Conservation (phyloP, 768 basidiomycete species). For the Lactifluus hygrophoroides region DNA sequence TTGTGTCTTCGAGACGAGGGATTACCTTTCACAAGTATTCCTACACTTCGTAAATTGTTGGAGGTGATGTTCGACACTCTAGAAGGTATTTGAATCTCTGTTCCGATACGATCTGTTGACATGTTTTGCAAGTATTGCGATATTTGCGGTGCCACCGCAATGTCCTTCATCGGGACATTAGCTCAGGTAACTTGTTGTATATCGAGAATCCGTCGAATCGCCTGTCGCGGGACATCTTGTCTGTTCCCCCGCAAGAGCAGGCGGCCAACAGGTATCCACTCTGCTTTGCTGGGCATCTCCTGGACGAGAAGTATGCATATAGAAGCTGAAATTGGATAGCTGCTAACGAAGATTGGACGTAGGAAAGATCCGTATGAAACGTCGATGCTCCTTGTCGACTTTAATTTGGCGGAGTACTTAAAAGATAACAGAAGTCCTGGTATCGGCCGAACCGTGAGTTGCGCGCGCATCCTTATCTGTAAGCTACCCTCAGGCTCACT, state of each 20-base stretch:
- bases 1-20: not conserved
- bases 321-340: slow-evolving; percentile 1
- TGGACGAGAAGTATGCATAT: not conserved
- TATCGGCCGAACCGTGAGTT: not conserved
- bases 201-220: not conserved
- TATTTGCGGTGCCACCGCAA: not conserved
- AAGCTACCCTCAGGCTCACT: not conserved
- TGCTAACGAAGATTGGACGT: not conserved
- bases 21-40: not conserved
- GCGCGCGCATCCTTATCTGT: not conserved
- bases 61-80: not conserved
- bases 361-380: not conserved
- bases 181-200: not conserved
- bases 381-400: slow-evolving; percentile 6
- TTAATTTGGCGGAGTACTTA: not conserved
- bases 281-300: not conserved
- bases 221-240: too few species aligned
- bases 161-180: not conserved
- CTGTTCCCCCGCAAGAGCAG: not conserved
- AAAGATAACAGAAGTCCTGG: not conserved
- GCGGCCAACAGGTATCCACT: not conserved
- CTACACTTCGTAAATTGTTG: not conserved
- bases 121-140: not conserved
- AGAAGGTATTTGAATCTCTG: not conserved
- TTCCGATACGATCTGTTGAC: not conserved